Base-by-base conservation (phyloP, 306 rosid species). In the Pyrus bretschneideri region DNA sequence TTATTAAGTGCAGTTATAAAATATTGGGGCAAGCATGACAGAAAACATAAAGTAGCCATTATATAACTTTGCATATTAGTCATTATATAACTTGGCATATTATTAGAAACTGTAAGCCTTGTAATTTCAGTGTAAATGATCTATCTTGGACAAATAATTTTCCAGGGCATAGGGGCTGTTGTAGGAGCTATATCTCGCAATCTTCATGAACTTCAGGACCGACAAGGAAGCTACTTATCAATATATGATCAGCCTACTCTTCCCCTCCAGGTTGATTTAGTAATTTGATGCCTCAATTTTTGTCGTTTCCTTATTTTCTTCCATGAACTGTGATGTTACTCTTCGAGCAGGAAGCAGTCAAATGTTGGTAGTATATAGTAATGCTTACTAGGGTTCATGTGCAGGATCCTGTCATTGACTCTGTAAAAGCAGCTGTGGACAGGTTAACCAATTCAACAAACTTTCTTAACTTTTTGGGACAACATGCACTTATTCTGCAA, bases 141-240 rank as follows among this genome's bases (percentile, higher is more conserved):
- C 61, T 57, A 62, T 80, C 77, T 80, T 80, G 27, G 49, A 74
- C 44, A 40, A 27, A 80, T 75, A 38, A 27, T 85, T 72, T 70
- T 83, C 73, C 83, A 96, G 99, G 99, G 98, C 57, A 23, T 96
- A 57, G 94, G 98, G 76, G 99, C 99, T 78, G 99, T 96, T 79
- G 99, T 91, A 71, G 99, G 99, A 85, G 97, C 99, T 77, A 33
- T 96, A 83, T 93, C 99, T 29, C 98, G 99, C 62, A 96, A 96
- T 86, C 96, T 96, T 84, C 99, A 93, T 72, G 98, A 89, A 76
- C 99, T 96, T 80, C 98, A 96, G 83, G 96, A 91, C 71, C 94
- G 96, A 73, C 98, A 93, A 59, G 99, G 99, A 82, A 96, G 99
- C 81, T 91, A 91, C 88, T 86, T 91, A 74, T 96, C 99, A 62